These are phyloP conservation scores for Penicillium angulare DNA, from an alignment of 495 filamentous ascomycete genomes.

Conservation along the genomic window DNA sequence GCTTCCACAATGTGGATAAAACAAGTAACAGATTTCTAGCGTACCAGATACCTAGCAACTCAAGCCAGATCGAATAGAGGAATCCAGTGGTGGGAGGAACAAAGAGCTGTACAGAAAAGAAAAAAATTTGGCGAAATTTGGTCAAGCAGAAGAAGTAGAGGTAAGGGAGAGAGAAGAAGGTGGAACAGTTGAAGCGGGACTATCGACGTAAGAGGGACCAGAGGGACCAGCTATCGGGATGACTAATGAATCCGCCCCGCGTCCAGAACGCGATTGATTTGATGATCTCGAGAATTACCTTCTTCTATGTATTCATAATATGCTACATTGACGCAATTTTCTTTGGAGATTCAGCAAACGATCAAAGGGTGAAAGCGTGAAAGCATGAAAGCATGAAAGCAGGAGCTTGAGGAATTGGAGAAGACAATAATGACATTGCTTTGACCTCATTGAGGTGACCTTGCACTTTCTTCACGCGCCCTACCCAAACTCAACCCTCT, in stretches of 20 bases:
- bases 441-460: neutral
- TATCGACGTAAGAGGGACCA: slow-evolving; percentile 46
- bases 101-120: slow-evolving; percentile 5
- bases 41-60: slow-evolving; percentile 34
- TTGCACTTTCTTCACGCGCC: neutral
- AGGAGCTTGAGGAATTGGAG: too few relatives aligned
- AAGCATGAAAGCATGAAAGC: too few relatives aligned
- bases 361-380: too few relatives aligned
- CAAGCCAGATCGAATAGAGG: slow-evolving; percentile 10
- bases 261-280: slow-evolving; percentile 2
- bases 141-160: slow-evolving; percentile 8
- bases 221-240: slow-evolving; percentile 13
- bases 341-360: too few relatives aligned
- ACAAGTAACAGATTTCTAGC: slow-evolving; percentile 31
- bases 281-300: neutral
- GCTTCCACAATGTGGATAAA: slow-evolving; percentile 36
- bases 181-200: slow-evolving; percentile 17
- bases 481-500: neutral
- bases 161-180: slow-evolving; percentile 14
- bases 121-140: slow-evolving; percentile 1
- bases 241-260: slow-evolving; percentile 15
- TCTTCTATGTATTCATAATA: neutral
- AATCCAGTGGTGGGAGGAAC: slow-evolving; percentile 12
- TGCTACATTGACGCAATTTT: too few relatives aligned
- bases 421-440: too few relatives aligned